A percentile compares a stretch with the other conserved stretches of the same genome.
These are phyloP conservation scores for Monilinia fructicola DNA, from an alignment of 2,329 filamentous ascomycete genomes.

Conservation along the genomic window DNA sequence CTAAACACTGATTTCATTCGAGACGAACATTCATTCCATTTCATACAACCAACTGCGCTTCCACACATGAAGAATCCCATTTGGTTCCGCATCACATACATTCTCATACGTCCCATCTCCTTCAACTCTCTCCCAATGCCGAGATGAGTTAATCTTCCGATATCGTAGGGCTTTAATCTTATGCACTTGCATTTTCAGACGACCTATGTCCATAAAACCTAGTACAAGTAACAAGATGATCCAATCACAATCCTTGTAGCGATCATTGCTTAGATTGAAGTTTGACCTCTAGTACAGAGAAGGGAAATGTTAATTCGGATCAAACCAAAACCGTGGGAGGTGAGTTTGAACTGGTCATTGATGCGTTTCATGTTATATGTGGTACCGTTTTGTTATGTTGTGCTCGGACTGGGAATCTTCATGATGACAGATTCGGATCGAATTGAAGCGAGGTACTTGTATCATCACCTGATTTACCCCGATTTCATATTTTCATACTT, in stretches of 20 bases:
- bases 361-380: background rate
- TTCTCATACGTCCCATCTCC: conserved; percentile 1
- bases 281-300: no score
- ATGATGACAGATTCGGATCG: background rate
- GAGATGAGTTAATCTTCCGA: background rate
- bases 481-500: background rate
- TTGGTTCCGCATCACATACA: background rate
- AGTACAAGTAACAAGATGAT: no score
- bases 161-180: background rate
- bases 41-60: background rate
- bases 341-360: background rate
- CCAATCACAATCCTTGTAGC: no score
- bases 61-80: background rate
- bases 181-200: background rate
- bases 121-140: background rate
- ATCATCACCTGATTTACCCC: no score
- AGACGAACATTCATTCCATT: conserved; percentile 1
- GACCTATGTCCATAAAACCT: no score
- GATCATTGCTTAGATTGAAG: no score
- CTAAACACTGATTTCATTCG: background rate
- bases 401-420: background rate
- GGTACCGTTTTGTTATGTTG: background rate
- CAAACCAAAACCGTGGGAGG: conserved; percentile 1
- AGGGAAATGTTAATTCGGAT: background rate
- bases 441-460: background rate